Evolutionary conservation across 202 grass and related monocot genomes (phyloP).

Genomic region (Zoysia matrella): DNA sequence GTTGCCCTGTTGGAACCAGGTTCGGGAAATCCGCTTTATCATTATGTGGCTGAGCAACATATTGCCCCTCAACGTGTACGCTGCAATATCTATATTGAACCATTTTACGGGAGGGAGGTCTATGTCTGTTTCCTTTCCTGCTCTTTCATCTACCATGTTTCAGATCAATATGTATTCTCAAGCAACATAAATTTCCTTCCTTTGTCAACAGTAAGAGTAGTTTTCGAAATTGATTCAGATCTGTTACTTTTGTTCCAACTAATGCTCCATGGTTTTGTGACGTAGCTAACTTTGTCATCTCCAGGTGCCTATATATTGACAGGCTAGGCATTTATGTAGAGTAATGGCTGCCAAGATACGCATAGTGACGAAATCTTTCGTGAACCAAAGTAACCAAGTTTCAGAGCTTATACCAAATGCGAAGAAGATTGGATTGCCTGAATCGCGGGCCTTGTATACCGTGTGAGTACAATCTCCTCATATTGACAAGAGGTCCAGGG

Average conservation of each 20-base stretch:
- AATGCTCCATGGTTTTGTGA: conserved; percentile 14
- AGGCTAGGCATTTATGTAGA: too few species aligned
- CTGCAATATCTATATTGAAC: background rate
- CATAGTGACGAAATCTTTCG: too few species aligned
- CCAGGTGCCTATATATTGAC: too few species aligned
- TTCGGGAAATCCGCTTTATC: background rate
- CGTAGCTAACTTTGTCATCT: too few species aligned
- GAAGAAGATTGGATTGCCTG: conserved; percentile 36
- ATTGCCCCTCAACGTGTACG: background rate
- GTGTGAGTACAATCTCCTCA: too few species aligned
- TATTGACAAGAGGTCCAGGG: too few species aligned
- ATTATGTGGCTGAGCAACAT: background rate
- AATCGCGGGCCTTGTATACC: conserved; percentile 23
- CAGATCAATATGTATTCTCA: background rate
- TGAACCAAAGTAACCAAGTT: too few species aligned
- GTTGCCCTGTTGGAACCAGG: background rate
- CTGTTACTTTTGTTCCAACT: background rate
- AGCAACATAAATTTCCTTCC: background rate
- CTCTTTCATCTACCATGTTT: conserved; percentile 1
- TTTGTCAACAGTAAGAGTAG: background rate
- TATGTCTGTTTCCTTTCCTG: background rate
- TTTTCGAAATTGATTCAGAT: background rate
- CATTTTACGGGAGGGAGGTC: background rate
- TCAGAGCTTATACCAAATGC: too few species aligned
- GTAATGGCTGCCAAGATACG: too few species aligned